These are phyloP conservation scores for Prunus mongolica DNA, from an alignment of 306 rosid genomes.

Conservation along the genomic window DNA sequence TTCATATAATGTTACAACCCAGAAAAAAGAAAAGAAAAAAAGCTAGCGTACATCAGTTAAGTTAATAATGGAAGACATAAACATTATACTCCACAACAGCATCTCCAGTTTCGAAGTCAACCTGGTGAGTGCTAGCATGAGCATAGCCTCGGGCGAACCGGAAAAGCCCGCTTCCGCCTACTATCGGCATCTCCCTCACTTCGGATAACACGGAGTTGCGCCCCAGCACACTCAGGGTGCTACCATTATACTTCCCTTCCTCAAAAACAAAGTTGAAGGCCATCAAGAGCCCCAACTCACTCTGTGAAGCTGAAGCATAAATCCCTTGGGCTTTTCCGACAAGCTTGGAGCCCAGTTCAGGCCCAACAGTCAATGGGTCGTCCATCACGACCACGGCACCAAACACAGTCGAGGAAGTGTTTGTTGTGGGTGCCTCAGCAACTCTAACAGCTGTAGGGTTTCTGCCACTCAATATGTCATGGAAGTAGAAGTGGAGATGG, in stretches of 20 bases:
- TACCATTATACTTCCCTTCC: constrained; percentile 55
- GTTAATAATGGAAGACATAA: constrained; percentile 53
- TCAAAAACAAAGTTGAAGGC: constrained; percentile 50
- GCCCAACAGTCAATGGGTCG: constrained; percentile 46
- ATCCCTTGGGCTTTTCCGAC: constrained; percentile 70
- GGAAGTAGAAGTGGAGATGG: constrained; percentile 54
- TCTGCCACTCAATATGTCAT: constrained; percentile 42
- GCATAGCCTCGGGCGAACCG: constrained; percentile 72
- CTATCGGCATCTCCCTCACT: constrained; percentile 65
- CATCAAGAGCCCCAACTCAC: constrained; percentile 46
- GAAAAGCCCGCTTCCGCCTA: constrained; percentile 69
- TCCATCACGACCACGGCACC: constrained; percentile 57
- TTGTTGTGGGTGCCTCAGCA: constrained; percentile 28
- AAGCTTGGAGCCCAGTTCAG: constrained; percentile 31
- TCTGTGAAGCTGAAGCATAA: constrained; percentile 53
- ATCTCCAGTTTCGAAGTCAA: constrained; percentile 24
- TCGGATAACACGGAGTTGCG: constrained; percentile 29
- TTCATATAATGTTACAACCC: background rate
- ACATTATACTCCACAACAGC: constrained; percentile 64
- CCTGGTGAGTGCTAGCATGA: constrained; percentile 27
- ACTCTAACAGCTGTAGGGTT: constrained; percentile 45
- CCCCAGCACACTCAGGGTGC: constrained; percentile 58
- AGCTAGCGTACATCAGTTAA: background rate
- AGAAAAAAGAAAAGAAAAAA: background rate
- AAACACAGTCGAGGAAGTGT: constrained; percentile 24